phyloP scores from a whole-genome alignment of 1,284 basidiomycete species.

The Boletellus deceptivus region DNA sequence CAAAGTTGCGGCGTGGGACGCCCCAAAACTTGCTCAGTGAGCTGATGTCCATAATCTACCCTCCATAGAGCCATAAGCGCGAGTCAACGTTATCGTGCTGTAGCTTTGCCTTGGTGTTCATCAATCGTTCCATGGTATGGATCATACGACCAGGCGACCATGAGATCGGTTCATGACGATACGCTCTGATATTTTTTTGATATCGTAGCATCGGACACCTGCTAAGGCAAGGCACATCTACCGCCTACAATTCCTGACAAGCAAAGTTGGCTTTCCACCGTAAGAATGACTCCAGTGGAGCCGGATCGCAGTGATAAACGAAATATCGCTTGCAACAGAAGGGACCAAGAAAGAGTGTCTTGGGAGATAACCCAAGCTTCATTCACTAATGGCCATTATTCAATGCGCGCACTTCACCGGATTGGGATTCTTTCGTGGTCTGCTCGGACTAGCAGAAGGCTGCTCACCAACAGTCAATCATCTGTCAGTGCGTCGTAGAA shows the following conservation, averaged over 20 bases:
- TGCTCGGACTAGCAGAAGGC: constrained; percentile 65
- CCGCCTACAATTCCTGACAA: constrained; percentile 34
- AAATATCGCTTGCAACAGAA: no score
- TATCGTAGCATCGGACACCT: no score
- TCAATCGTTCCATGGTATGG: not conserved
- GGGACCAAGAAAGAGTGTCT: constrained; percentile 23
- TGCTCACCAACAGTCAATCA: constrained; percentile 59
- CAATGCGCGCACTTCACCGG: not conserved
- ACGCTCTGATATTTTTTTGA: no score
- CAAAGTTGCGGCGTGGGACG: constrained; percentile 7
- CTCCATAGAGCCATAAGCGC: not conserved
- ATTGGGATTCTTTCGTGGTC: constrained; percentile 16
- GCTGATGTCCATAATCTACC: no score
- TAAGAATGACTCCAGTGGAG: constrained; percentile 28
- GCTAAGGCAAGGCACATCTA: constrained; percentile 26
- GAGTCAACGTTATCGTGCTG: not conserved
- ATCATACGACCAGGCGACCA: not conserved
- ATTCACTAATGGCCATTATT: constrained; percentile 14
- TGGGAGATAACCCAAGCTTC: constrained; percentile 21
- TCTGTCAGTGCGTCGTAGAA: constrained; percentile 69
- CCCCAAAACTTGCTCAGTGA: not conserved
- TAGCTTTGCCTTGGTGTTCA: not conserved
- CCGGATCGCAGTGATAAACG: not conserved
- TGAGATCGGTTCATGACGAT: not conserved
- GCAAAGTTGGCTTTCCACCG: constrained; percentile 30